Evolutionary conservation across 495 filamentous ascomycete genomes (phyloP).

Genomic region (Aspergillus sparsus): DNA sequence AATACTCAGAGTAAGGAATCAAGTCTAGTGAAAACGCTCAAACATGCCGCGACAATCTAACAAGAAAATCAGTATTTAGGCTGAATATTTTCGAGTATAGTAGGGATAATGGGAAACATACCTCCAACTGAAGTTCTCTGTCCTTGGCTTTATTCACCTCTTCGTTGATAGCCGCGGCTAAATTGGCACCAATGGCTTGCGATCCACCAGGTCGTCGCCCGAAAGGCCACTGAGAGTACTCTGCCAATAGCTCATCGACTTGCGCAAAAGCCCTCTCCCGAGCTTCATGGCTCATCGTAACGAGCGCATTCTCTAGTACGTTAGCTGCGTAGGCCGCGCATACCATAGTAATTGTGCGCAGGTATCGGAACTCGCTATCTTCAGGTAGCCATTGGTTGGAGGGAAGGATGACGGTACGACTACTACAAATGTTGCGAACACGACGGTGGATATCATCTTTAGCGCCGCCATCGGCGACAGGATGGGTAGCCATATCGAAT

Average conservation of each 20-base stretch:
- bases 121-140: slow-evolving; percentile 94
- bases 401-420: slow-evolving; percentile 88
- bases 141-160: slow-evolving; percentile 84
- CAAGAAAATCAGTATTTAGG: slow-evolving; percentile 26
- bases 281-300: slow-evolving; percentile 88
- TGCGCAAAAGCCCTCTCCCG: slow-evolving; percentile 93
- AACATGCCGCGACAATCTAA: slow-evolving; percentile 86
- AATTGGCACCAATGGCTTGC: slow-evolving; percentile 84
- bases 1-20: slow-evolving; percentile 77
- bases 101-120: slow-evolving; percentile 37
- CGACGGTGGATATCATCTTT: slow-evolving; percentile 95
- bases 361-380: slow-evolving; percentile 87
- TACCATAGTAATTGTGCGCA: slow-evolving; percentile 91
- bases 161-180: slow-evolving; percentile 84
- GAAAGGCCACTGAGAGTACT: slow-evolving; percentile 98
- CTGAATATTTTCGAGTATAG: background rate
- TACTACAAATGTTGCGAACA: slow-evolving; percentile 89
- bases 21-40: slow-evolving; percentile 94
- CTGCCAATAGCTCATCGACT: slow-evolving; percentile 91
- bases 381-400: slow-evolving; percentile 84
- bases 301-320: slow-evolving; percentile 95
- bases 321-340: slow-evolving; percentile 98
- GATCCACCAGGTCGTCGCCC: slow-evolving; percentile 72
- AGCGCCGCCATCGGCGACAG: slow-evolving; percentile 93
- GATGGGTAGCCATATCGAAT: slow-evolving; percentile 99